Conservation (phyloP, 2,329 filamentous ascomycete genomes). For the Trichoderma lentiforme region DNA sequence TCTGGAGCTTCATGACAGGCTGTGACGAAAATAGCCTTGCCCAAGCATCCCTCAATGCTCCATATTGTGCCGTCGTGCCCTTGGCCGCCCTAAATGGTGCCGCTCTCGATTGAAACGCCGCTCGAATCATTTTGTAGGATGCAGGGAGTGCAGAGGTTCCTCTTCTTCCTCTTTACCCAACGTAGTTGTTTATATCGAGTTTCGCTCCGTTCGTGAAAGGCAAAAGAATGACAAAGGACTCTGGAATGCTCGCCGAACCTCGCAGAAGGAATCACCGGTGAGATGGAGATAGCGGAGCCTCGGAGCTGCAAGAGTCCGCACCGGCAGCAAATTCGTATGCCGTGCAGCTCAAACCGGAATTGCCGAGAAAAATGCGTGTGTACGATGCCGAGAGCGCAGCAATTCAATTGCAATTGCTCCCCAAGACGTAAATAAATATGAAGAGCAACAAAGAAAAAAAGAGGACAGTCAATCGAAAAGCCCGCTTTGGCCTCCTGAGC, state of each 20-base stretch:
- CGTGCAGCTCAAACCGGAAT: background rate
- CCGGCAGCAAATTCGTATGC: background rate
- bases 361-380: background rate
- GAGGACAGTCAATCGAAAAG: background rate
- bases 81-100: constrained; percentile 19
- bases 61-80: constrained; percentile 22
- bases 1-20: constrained; percentile 19
- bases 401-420: background rate
- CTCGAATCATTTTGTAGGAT: constrained; percentile 11
- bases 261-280: background rate
- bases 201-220: background rate
- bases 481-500: background rate
- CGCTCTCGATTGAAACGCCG: background rate
- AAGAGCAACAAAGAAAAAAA: background rate
- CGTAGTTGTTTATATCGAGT: background rate
- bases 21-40: constrained; percentile 29
- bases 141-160: background rate
- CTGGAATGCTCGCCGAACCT: constrained; percentile 13
- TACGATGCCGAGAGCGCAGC: background rate
- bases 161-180: background rate
- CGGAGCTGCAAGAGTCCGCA: constrained; percentile 14
- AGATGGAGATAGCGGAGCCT: constrained; percentile 18
- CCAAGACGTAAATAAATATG: background rate
- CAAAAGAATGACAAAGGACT: background rate
- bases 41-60: constrained; percentile 29